A percentile compares a stretch with the other conserved stretches of the same genome.
Conservation (phyloP, 805 yeast species). For the Saturnispora bothae region DNA sequence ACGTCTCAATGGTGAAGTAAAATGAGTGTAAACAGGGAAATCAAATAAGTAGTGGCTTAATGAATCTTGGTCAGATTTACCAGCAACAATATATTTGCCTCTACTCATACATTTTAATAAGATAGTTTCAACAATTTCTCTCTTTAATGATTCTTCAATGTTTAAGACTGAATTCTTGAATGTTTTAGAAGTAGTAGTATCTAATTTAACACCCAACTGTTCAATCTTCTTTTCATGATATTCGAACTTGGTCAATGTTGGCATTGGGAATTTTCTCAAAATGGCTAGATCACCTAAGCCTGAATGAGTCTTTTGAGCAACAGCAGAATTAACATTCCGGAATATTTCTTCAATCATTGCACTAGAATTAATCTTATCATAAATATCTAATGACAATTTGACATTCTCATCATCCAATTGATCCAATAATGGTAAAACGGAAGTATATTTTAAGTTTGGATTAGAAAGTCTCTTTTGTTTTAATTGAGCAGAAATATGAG, state of each 20-base stretch:
- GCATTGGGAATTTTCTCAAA: conserved; percentile 79
- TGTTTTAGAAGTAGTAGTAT: conserved; percentile 61
- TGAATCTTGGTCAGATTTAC: conserved; percentile 69
- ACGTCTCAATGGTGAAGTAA: conserved; percentile 84
- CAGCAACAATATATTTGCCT: conserved; percentile 84
- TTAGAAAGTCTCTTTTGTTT: conserved; percentile 56
- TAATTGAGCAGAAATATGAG: conserved; percentile 57
- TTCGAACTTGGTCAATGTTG: conserved; percentile 72
- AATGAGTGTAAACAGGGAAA: conserved; percentile 81
- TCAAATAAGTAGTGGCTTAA: conserved; percentile 75
- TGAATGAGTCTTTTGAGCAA: conserved; percentile 72
- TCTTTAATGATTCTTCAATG: conserved; percentile 49
- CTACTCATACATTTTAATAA: conserved; percentile 73
- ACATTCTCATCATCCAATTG: conserved; percentile 81
- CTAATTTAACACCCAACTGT: conserved; percentile 56
- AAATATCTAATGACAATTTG: conserved; percentile 60
- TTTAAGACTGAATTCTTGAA: conserved; percentile 60
- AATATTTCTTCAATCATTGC: conserved; percentile 64
- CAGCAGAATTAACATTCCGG: conserved; percentile 71
- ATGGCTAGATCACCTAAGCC: conserved; percentile 72
- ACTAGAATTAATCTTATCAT: conserved; percentile 46
- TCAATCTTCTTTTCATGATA: conserved; percentile 64
- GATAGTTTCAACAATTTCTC: conserved; percentile 70
- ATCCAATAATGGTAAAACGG: conserved; percentile 57
- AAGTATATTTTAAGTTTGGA: conserved; percentile 34